Evolutionary conservation across 1,139 yeast species (phyloP), one percentile per base, ranked within the genome.

Genomic region (Yamadazyma triangularis): DNA sequence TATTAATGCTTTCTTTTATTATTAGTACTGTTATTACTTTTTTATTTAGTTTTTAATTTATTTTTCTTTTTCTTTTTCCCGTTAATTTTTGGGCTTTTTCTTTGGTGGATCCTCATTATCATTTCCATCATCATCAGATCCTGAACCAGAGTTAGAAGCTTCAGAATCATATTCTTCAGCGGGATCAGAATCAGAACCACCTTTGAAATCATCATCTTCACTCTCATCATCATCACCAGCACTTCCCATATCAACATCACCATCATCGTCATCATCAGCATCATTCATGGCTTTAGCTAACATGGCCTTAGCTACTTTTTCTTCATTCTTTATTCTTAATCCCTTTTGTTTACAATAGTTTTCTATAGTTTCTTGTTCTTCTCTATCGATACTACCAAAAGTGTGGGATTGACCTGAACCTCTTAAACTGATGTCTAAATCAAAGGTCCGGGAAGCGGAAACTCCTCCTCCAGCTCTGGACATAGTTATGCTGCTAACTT

Each of bases 91-190:
- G 6, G 58, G 42, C 52, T 72, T 74, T 52, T 73, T 73, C 42
- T 54, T 56, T 20, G 70, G 67, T 14, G 70, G 79, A 26, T 53
- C 60, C 33, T 63, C 75, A 28, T 48, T 64, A 4, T 56, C 66
- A 9, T 18, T 18, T 9, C 20, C 20, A 18, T 51, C 70, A 13
- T 25, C 39, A 9, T 35, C 47, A 10, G 25, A 44, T 11, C 60
- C 69, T 18, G 56, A 57, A 23, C 43, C 61, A 23, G 52, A 59
- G 6, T 42, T 62, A 8, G 60, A 51, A 1, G 70, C 91, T 43
- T 84, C 87, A 7, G 91, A 83, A 51, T 87, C 94, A 47, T 70
- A 87, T 54, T 87, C 96, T 57, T 86, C 96, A 3, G 94, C 95
- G 28, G 81, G 84, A 44, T 85, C 95, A 9, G 74, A 68, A 22